A percentile compares a stretch with the other conserved stretches of the same genome.
Conservation (phyloP, 2,329 filamentous ascomycete genomes). For the Davidsoniella australis region DNA sequence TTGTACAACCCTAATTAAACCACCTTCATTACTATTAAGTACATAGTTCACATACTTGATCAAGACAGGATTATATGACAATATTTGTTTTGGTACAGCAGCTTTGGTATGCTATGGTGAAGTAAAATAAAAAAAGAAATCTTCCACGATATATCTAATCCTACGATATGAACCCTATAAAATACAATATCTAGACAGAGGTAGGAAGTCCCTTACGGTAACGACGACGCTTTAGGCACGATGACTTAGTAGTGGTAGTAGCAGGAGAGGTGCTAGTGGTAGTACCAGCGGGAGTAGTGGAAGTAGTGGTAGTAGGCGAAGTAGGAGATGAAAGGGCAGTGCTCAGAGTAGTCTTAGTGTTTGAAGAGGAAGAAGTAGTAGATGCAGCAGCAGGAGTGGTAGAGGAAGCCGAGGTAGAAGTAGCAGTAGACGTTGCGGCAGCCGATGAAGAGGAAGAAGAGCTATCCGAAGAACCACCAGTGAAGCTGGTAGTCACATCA, state of each 20-base stretch:
- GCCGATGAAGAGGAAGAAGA: conserved; percentile 1
- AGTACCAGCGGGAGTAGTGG: neutral
- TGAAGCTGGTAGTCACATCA: conserved; percentile 19
- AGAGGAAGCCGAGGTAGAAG: neutral
- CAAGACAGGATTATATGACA: no score
- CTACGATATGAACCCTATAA: no score
- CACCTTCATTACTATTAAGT: no score
- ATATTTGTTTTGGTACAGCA: no score
- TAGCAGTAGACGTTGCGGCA: neutral
- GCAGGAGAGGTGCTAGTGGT: neutral
- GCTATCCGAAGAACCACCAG: neutral
- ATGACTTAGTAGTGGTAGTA: neutral
- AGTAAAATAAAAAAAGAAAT: no score
- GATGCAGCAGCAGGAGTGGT: neutral
- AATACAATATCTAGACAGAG: no score
- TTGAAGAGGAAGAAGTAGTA: neutral
- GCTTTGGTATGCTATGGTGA: no score
- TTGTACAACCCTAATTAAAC: no score
- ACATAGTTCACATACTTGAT: no score
- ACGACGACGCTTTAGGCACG: conserved; percentile 7
- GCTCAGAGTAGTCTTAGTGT: neutral
- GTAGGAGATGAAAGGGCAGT: neutral
- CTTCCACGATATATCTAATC: no score
- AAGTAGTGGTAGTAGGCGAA: neutral
- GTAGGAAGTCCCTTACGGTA: conserved; percentile 6